Percentiles rank a stretch among this genome's conserved stretches.
Evolutionary conservation across 139 green algal genomes (phyloP).

Genomic region (Eudorina sp.): DNA sequence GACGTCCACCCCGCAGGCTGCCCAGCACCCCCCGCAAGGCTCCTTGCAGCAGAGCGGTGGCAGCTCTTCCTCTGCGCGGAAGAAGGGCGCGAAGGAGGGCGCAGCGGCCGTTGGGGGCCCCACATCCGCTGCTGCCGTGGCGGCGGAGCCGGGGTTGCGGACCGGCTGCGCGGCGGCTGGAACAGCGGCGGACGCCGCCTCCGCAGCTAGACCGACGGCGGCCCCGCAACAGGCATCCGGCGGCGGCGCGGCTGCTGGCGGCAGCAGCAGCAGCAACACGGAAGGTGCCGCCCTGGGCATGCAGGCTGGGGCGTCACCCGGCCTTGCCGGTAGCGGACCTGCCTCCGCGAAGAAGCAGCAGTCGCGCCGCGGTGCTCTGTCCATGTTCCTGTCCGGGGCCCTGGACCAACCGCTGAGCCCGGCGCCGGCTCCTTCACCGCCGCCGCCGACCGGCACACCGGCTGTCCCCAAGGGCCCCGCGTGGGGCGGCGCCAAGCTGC

Average conservation of each 20-base stretch:
- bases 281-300: not conserved
- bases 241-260: too few species aligned
- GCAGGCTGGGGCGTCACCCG: not conserved
- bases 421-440: not conserved
- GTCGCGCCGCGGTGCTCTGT: constrained; percentile 75
- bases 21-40: not conserved
- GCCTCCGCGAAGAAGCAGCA: constrained; percentile 20
- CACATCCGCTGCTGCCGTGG: not conserved
- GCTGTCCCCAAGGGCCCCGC: constrained; percentile 45
- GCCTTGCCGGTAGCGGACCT: not conserved
- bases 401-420: constrained; percentile 53
- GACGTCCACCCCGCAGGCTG: not conserved
- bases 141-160: not conserved
- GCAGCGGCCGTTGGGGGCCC: not conserved
- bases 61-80: not conserved
- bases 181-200: not conserved
- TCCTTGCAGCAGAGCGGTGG: constrained; percentile 2
- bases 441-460: not conserved
- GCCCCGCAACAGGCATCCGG: too few species aligned
- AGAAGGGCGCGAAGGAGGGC: not conserved
- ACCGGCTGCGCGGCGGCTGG: not conserved
- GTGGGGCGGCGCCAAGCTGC: constrained; percentile 48
- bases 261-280: not conserved
- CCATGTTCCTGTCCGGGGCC: constrained; percentile 80
- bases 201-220: not conserved